These are phyloP conservation scores for Cucurbitaria berberidis DNA, from an alignment of 2,329 filamentous ascomycete genomes.

Conservation along the genomic window DNA sequence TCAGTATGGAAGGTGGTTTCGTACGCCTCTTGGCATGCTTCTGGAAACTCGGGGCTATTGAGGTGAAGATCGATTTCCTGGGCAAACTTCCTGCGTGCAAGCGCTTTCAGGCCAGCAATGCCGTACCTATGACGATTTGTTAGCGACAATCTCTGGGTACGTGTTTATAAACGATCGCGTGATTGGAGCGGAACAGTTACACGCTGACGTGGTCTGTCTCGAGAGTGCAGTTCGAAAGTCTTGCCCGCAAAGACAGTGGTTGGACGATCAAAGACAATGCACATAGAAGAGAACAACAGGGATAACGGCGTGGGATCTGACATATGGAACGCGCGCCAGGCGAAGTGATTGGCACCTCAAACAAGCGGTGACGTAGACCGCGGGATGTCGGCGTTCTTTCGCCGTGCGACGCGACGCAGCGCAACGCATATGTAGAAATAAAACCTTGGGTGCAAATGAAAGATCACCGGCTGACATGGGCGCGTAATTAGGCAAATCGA, in stretches of 20 bases:
- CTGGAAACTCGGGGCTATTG: constrained; percentile 53
- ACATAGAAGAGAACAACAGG: constrained; percentile 6
- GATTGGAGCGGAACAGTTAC: constrained; percentile 13
- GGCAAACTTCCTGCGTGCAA: constrained; percentile 56
- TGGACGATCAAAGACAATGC: constrained; percentile 21
- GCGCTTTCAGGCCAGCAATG: constrained; percentile 54
- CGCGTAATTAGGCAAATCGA: constrained; percentile 20
- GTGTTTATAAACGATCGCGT: constrained; percentile 5
- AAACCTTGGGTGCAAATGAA: constrained; percentile 16
- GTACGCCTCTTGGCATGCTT: constrained; percentile 58
- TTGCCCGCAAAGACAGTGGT: constrained; percentile 14
- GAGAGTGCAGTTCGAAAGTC: constrained; percentile 14
- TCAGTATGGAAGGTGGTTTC: constrained; percentile 57
- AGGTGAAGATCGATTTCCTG: constrained; percentile 53
- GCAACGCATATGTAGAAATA: constrained; percentile 23
- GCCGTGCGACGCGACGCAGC: constrained; percentile 27
- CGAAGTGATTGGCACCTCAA: constrained; percentile 33
- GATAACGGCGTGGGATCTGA: constrained; percentile 6
- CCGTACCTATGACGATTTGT: constrained; percentile 50
- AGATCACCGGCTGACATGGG: constrained; percentile 10
- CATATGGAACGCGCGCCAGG: constrained; percentile 11
- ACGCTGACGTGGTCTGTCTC: constrained; percentile 31
- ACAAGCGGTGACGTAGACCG: constrained; percentile 35
- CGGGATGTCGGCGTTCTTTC: constrained; percentile 36
- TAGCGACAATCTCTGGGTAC: constrained; percentile 19